Evolutionary conservation across 2,329 filamentous ascomycete genomes (phyloP), one percentile per base, ranked within the genome.

Genomic region (Epichloe bromicola): DNA sequence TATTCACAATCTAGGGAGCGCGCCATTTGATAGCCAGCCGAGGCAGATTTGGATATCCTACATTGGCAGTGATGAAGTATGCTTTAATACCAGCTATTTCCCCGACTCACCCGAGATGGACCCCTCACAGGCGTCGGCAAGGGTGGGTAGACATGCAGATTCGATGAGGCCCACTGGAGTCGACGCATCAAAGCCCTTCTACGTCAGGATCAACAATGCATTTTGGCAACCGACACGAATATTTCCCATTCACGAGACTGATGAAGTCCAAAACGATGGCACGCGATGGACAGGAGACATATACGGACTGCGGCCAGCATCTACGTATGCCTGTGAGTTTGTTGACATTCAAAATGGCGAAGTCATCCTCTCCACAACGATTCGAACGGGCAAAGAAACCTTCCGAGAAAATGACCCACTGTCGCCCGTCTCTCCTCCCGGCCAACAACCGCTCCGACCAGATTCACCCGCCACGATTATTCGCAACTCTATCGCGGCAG

Each of bases 1-100:
- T 61, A 82, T 85, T 63, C 83, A 88, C 68, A 85, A 87, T 67
- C 75, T 88, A 64, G 84, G 57, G 57, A 86, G 86, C 64, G 83
- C 84, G 54, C 79, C 85, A 49, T 88, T 86, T 66, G 80, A 83
- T 67, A 73, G 74, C 44, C 78, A 86, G 62, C 79, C 81, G 44
- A 79, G 82, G 59, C 81, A 86, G 63, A 83, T 90, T 63, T 90
- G 86, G 85, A 85, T 90, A 61, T 85, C 82, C 54, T 86, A 88
- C 63, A 81, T 91, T 60, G 84, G 84, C 19, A 81, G 83, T 62
- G 85, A 87, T 59, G 84, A 88, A 65, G 79, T 90, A 56, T 83
- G 79, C 67, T 90, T 90, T 67, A 83, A 77, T 66, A 85, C 83
- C 19, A 86, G 82, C 65, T 74, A 78, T 62, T 85, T 85, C 58